Evolutionary conservation across 371 early-diverging fungal genomes (phyloP).

Genomic region (Apophysomyces sp.): DNA sequence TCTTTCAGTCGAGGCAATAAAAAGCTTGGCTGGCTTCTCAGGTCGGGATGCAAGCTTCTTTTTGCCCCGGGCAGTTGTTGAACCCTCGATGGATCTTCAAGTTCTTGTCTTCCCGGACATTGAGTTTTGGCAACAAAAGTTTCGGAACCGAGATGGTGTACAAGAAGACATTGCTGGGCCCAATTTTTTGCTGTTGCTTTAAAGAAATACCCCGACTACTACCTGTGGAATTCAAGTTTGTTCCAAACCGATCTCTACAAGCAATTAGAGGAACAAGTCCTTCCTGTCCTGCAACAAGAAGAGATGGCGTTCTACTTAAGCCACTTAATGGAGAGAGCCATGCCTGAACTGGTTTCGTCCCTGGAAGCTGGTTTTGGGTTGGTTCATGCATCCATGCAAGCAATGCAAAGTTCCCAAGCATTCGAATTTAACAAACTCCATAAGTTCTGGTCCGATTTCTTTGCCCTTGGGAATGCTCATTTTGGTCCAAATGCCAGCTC

Average conservation of each 20-base stretch:
- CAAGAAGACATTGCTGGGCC: conserved; percentile 13
- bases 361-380: too few relatives aligned
- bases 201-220: conserved; percentile 7
- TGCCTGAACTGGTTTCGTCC: neutral
- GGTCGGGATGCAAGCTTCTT: neutral
- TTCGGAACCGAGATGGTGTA: neutral
- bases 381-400: too few relatives aligned
- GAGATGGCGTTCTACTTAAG: neutral
- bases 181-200: conserved; percentile 4
- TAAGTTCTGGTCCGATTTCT: too few relatives aligned
- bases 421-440: too few relatives aligned
- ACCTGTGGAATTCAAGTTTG: conserved; percentile 1
- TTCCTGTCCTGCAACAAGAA: neutral
- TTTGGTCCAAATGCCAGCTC: neutral
- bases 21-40: conserved; percentile 9
- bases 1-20: conserved; percentile 3
- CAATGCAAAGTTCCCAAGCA: too few relatives aligned
- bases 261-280: neutral
- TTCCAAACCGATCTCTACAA: neutral
- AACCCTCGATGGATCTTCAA: neutral
- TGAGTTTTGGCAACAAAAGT: conserved; percentile 7
- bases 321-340: neutral
- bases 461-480: neutral
- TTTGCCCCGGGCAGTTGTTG: neutral
- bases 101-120: conserved; percentile 1